Evolutionary conservation across 345 rosid species (phyloP).

Genomic region (Laguncularia racemosa): DNA sequence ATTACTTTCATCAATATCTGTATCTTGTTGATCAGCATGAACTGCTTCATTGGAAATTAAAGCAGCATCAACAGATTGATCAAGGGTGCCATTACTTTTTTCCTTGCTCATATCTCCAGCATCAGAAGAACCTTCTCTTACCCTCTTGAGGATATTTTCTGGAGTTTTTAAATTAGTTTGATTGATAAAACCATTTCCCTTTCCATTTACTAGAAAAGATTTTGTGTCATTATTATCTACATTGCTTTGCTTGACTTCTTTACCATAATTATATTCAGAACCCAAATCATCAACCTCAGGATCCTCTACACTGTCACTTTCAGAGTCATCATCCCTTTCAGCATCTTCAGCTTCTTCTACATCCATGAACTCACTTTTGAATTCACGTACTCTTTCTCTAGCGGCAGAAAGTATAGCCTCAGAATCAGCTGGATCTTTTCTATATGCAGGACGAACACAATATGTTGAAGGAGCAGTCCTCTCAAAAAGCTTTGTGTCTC

Average conservation of each 20-base stretch:
- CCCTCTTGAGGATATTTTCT: slow-evolving; percentile 19
- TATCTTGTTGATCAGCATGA: slow-evolving; percentile 23
- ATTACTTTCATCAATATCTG: slow-evolving; percentile 56
- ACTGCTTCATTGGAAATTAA: slow-evolving; percentile 13
- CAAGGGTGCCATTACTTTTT: slow-evolving; percentile 16
- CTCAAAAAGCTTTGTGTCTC: slow-evolving; percentile 86
- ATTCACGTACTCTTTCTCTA: slow-evolving; percentile 57
- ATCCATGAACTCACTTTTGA: slow-evolving; percentile 50
- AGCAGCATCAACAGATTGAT: slow-evolving; percentile 18
- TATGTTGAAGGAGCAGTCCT: slow-evolving; percentile 94
- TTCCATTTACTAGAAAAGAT: slow-evolving; percentile 30
- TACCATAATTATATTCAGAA: slow-evolving; percentile 35
- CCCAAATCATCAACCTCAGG: slow-evolving; percentile 60
- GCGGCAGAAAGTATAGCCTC: slow-evolving; percentile 72
- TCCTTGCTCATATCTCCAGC: slow-evolving; percentile 20
- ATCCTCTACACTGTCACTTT: slow-evolving; percentile 69
- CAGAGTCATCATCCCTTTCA: slow-evolving; percentile 86
- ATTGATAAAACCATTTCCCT: slow-evolving; percentile 9
- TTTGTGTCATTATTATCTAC: slow-evolving; percentile 9
- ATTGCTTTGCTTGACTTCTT: slow-evolving; percentile 24
- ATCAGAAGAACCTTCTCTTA: slow-evolving; percentile 21
- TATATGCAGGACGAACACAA: slow-evolving; percentile 73
- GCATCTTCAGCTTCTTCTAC: slow-evolving; percentile 82
- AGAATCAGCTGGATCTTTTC: slow-evolving; percentile 68
- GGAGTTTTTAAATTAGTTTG: slow-evolving; percentile 17